Evolutionary conservation across 1,139 yeast species (phyloP), one percentile per base, ranked within the genome.

Genomic region (Yamadazyma sp.): DNA sequence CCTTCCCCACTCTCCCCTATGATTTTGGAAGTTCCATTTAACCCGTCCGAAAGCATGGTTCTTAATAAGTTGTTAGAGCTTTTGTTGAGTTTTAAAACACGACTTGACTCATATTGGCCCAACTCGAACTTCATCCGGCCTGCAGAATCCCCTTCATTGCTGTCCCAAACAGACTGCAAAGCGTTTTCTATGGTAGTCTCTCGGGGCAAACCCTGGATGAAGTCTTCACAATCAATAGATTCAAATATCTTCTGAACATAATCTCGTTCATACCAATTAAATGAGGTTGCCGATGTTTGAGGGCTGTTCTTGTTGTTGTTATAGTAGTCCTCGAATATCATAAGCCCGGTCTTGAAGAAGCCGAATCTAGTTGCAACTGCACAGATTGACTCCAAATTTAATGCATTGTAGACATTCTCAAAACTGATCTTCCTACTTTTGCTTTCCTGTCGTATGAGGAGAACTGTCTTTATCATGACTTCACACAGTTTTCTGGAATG

Each of bases 201-300:
- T 12, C 75, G 70, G 0, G 88, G 88, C 7, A 85, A 59, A 0
- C 94, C 94, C 48, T 71, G 69, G 2, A 74, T 52, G 31, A 85
- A 59, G 53, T 87, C 95, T 1, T 70, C 66, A 47, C 85, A 88
- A 38, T 75, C 79, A 4, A 82, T 62, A 0, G 67, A 53, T 14
- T 66, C 66, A 50, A 81, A 85, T 2, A 83, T 65, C 1, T 43
- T 37, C 5, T 63, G 46, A 18, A 79, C 49, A 3, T 55, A 40
- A 0, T 43, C 36, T 9, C 58, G 44, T 20, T 55, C 55, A 30
- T 38, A 34, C 54, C 53, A 3, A 23, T 31, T 2, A 2, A 6
- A 12, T 3, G 17, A n/a, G 5, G 16, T 20, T 5, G 10, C 32
- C 15, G 25, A 28, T 4, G 17, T 28, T 26, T 18, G 31, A 23